phyloP scores from a whole-genome alignment of 352 stramenopile genomes.

The Phytophthora cactorum region DNA sequence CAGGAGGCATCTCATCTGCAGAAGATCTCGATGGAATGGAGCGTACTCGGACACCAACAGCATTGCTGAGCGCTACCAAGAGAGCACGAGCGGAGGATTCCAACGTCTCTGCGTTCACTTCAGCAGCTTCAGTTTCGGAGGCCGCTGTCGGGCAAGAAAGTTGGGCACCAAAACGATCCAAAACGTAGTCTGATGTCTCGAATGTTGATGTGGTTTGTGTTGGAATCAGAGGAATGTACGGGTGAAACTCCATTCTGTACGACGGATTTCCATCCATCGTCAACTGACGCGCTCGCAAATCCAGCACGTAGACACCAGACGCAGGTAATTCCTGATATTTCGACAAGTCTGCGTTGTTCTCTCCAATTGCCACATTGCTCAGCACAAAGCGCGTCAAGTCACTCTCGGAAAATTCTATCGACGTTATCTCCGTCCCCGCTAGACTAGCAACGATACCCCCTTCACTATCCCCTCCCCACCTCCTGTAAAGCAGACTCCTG shows the following conservation, averaged over 20 bases:
- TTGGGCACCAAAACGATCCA: conserved; percentile 43
- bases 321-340: conserved; percentile 76
- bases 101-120: conserved; percentile 11
- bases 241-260: conserved; percentile 45
- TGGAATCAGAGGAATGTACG: conserved; percentile 36
- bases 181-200: background rate
- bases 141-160: conserved; percentile 23
- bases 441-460: conserved; percentile 34
- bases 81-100: conserved; percentile 49
- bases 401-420: conserved; percentile 6
- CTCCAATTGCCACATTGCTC: conserved; percentile 53
- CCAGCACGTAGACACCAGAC: conserved; percentile 77
- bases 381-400: conserved; percentile 46
- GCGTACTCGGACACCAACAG: conserved; percentile 83
- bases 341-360: conserved; percentile 10
- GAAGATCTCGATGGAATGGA: conserved; percentile 42
- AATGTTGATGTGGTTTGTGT: background rate
- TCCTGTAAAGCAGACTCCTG: conserved; percentile 87
- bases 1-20: background rate
- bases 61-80: conserved; percentile 70
- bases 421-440: conserved; percentile 11
- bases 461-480: conserved; percentile 12
- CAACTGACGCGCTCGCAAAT: conserved; percentile 30
- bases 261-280: background rate
- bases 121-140: background rate